Evolutionary conservation across 73 alveolate genomes (phyloP), one percentile per base, ranked within the genome.

Genomic region (Paramecium primaurelia): DNA sequence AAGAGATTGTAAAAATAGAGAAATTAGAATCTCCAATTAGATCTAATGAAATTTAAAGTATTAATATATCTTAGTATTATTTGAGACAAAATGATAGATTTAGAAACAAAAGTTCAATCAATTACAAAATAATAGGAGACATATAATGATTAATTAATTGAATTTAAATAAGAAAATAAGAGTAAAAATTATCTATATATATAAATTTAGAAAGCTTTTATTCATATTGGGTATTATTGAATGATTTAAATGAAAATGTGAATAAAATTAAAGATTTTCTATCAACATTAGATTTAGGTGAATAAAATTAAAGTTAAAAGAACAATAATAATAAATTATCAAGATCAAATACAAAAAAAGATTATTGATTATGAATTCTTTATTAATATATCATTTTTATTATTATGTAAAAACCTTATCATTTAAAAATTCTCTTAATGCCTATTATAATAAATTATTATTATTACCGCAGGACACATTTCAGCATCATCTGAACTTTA

Each of bases 391-490:
- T 64, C 84, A 64, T 64, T 64, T 10, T 64, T 64, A 12, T 26
- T 59, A 26, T 64, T 64, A 64, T 64, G 84, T 80, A 44, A 45
- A 80, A 2, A 80, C 91, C 30, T 80, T 32, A 2, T 80, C 91
- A 44, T 42, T 26, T 32, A 80, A 26, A 80, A 80, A 80, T 47
- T 80, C 71, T 80, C 45, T 80, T 42, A 80, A 44, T 22, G 91
- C 71, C 84, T 64, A 64, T 9, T 2, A 64, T 64, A 0, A 64
- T 49, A 40, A 0, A 40, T 12, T 4, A 12, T 28, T 0, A 12
- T 1, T 32, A 28, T 28, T 64, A 64, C 84, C 47, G 91, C 91
- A 80, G 91, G 91, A 47, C 91, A 80, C 91, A 80, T 80, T 49
- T 80, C 44, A 49, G 91, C 91, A 30, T 38, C 58, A 4, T 34